A percentile compares a stretch with the other conserved stretches of the same genome.
Conservation (phyloP, 768 basidiomycete species). For the Leccinum incarnatum region DNA sequence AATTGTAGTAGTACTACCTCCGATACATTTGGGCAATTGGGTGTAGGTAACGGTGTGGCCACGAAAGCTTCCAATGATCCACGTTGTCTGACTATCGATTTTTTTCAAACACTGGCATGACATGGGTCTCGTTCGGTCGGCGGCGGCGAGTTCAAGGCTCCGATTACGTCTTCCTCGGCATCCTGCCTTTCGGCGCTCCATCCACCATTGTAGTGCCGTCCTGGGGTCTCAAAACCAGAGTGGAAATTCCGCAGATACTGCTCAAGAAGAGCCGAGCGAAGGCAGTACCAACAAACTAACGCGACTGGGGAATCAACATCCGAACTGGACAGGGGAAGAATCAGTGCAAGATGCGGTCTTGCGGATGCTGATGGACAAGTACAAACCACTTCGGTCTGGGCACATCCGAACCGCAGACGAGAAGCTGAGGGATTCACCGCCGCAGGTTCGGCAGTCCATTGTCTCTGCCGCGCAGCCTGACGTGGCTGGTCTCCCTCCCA, state of each 20-base stretch:
- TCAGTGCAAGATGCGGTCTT: constrained; percentile 64
- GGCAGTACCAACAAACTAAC: constrained; percentile 20
- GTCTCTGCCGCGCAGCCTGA: background rate
- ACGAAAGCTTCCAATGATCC: background rate
- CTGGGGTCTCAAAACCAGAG: constrained; percentile 16
- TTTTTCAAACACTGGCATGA: background rate
- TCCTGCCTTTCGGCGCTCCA: background rate
- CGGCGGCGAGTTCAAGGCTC: background rate
- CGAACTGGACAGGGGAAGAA: constrained; percentile 82
- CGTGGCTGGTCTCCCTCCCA: constrained; percentile 1
- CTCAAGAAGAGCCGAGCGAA: constrained; percentile 15
- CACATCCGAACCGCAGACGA: constrained; percentile 60
- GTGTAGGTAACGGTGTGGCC: background rate
- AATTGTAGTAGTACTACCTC: background rate
- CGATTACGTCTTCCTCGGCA: background rate
- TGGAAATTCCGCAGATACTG: constrained; percentile 64
- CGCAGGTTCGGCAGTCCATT: constrained; percentile 31
- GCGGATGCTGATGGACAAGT: constrained; percentile 84
- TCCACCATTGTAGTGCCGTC: constrained; percentile 5
- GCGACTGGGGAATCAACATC: constrained; percentile 44
- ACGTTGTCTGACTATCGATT: background rate
- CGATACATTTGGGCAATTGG: background rate
- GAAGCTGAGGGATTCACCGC: constrained; percentile 53
- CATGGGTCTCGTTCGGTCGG: background rate
- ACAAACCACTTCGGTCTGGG: constrained; percentile 74